Percentiles rank a stretch among this genome's conserved stretches.
Conservation (phyloP, 495 filamentous ascomycete species). For the Penicillium cinerascens region DNA sequence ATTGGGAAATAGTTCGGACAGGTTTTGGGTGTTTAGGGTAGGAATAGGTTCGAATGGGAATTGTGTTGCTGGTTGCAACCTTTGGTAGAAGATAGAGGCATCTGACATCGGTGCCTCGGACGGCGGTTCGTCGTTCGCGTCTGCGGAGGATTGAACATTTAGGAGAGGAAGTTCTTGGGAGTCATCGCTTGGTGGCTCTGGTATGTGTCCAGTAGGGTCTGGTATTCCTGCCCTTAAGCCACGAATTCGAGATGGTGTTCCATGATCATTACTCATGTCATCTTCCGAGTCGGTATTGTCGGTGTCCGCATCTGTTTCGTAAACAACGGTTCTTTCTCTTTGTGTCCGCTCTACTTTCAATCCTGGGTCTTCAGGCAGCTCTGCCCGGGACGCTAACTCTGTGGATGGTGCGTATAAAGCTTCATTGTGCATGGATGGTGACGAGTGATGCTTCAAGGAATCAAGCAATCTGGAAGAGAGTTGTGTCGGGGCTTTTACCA, state of each 20-base stretch:
- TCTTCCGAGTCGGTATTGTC: slow-evolving; percentile 34
- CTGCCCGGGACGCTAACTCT: not conserved
- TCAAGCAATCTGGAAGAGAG: slow-evolving; percentile 1
- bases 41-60: slow-evolving; percentile 44
- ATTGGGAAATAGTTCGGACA: slow-evolving; percentile 42
- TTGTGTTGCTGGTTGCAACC: slow-evolving; percentile 39
- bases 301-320: slow-evolving; percentile 45
- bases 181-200: slow-evolving; percentile 21
- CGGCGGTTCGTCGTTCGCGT: slow-evolving; percentile 4
- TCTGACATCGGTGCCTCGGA: slow-evolving; percentile 37
- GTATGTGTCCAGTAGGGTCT: not conserved
- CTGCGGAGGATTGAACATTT: slow-evolving; percentile 3
- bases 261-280: slow-evolving; percentile 5
- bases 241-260: slow-evolving; percentile 11
- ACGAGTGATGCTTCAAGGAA: not conserved
- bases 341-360: slow-evolving; percentile 3
- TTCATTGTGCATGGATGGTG: not conserved
- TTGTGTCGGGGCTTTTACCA: slow-evolving; percentile 2
- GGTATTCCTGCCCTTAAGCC: not conserved
- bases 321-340: slow-evolving; percentile 35
- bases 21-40: slow-evolving; percentile 39
- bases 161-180: slow-evolving; percentile 39
- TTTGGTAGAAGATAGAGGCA: slow-evolving; percentile 39
- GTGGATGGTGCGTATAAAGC: not conserved
- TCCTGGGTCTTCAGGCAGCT: not conserved